phyloP scores from a whole-genome alignment of 1,139 yeast genomes.

The Yamadazyma diddensiae region DNA sequence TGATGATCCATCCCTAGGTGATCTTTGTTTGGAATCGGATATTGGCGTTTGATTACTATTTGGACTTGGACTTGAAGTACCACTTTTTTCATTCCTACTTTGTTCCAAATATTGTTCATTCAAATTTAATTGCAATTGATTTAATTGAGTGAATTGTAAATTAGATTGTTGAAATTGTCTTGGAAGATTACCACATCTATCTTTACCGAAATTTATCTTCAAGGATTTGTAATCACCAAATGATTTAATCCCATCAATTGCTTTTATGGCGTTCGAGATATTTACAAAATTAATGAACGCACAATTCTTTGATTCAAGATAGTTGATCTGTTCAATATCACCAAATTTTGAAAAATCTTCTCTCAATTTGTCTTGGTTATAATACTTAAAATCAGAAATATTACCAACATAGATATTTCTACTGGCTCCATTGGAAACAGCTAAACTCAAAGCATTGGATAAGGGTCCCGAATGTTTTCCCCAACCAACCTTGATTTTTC shows the following conservation, averaged over 20 bases:
- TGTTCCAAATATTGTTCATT: slow-evolving; percentile 11
- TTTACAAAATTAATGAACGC: slow-evolving; percentile 80
- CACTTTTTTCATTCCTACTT: slow-evolving; percentile 5
- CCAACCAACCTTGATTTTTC: slow-evolving; percentile 90
- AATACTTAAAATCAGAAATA: slow-evolving; percentile 44
- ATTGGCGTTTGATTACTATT: slow-evolving; percentile 3
- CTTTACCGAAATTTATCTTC: slow-evolving; percentile 83
- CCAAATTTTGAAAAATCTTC: slow-evolving; percentile 74
- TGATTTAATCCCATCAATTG: slow-evolving; percentile 60
- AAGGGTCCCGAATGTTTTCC: slow-evolving; percentile 93
- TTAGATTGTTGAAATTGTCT: slow-evolving; percentile 43
- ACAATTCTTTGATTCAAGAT: slow-evolving; percentile 74
- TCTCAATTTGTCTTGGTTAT: slow-evolving; percentile 54
- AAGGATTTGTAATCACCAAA: slow-evolving; percentile 54
- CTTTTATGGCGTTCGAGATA: slow-evolving; percentile 79
- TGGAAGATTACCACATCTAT: slow-evolving; percentile 86
- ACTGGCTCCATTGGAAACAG: slow-evolving; percentile 92
- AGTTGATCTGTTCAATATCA: slow-evolving; percentile 75
- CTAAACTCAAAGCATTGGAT: slow-evolving; percentile 73
- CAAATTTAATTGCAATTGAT: slow-evolving; percentile 11
- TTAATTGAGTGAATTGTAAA: slow-evolving; percentile 11
- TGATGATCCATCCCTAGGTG: slow-evolving; percentile 2
- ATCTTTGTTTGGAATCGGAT: slow-evolving; percentile 4
- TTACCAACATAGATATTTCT: slow-evolving; percentile 88
- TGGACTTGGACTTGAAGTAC: slow-evolving; percentile 3